Base-by-base conservation (phyloP, 345 rosid genomes). In the Boechera retrofracta region DNA sequence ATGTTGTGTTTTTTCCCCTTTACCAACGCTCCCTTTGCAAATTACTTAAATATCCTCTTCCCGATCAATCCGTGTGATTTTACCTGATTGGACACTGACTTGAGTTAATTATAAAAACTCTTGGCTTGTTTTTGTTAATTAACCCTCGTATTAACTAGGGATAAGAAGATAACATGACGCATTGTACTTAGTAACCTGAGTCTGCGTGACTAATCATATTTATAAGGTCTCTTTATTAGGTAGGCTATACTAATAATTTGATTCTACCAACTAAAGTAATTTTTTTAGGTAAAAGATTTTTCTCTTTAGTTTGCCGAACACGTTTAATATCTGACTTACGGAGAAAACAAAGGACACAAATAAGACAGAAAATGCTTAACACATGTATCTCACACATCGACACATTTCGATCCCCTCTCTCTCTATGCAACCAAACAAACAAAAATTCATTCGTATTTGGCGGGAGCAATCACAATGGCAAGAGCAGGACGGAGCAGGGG, bases 401-500 rank as follows among this genome's bases (percentile, higher is more conserved):
- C 69, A 61, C 52, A 61, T 41, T 45, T 58, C 51, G 7, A 45
- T 3, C 48, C 47, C 6, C 48, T 42, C n/a, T 42, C 48, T 42
- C 6, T 39, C 47, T 42, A 4, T 13, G 4, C 61, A 28, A 28
- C 29, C 29, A 28, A 28, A 2, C 29, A 28, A 28, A 28, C 29
- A 31, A 63, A 15, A 21, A 28, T 42, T 11, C 5, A 28, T 42
- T 11, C 5, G 35, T 5, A 56, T 56, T 7, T 31, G 62, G 24
- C 59, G 8, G 35, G 59, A 29, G 12, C 6, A 12, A 59, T 60
- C 33, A 61, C 55, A 94, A 79, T 58, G 99, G 99, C 67, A 94
- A 79, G 38, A 94, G 96, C 3, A 94, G 82, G 79, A 94, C 91
- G 0, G 98, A 95, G 78, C 98, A 94, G 13, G 98, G 98, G 74